Percentiles rank a stretch among this genome's conserved stretches.
Conservation (phyloP, 768 basidiomycete species). For the Clavulina sp. region DNA sequence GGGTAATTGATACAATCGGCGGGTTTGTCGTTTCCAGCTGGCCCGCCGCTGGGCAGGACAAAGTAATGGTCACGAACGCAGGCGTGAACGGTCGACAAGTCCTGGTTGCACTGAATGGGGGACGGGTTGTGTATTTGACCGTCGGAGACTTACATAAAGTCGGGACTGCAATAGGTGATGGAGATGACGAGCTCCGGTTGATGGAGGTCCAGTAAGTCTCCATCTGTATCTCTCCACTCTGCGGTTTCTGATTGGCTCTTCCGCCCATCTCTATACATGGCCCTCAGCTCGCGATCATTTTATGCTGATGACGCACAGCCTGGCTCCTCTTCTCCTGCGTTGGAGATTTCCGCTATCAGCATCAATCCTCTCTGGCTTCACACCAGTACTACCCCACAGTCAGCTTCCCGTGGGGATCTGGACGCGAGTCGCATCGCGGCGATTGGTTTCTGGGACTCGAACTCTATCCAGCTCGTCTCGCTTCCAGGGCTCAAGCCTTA, state of each 20-base stretch:
- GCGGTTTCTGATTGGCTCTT: constrained; percentile 20
- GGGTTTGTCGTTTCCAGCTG: constrained; percentile 13
- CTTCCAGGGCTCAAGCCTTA: constrained; percentile 17
- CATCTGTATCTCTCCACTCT: constrained; percentile 19
- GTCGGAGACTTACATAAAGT: no score
- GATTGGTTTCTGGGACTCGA: constrained; percentile 64
- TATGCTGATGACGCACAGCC: constrained; percentile 10
- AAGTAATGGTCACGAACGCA: constrained; percentile 37
- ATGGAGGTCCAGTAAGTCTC: constrained; percentile 27
- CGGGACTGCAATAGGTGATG: neutral
- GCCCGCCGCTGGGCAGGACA: constrained; percentile 12
- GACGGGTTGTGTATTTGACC: constrained; percentile 16
- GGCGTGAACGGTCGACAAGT: constrained; percentile 53
- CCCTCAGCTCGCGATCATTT: neutral
- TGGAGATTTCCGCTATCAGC: constrained; percentile 58
- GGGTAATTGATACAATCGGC: constrained; percentile 32
- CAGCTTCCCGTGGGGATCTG: constrained; percentile 27
- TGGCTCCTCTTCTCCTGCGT: no score
- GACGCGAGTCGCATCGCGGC: constrained; percentile 33
- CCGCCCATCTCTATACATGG: constrained; percentile 3
- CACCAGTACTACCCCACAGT: no score
- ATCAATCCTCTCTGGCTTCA: constrained; percentile 34
- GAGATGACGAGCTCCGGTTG: neutral
- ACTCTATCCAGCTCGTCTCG: constrained; percentile 39
- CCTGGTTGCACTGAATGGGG: constrained; percentile 38